Conservation (phyloP, 2,329 filamentous ascomycete species). For the Claviceps cyperi region DNA sequence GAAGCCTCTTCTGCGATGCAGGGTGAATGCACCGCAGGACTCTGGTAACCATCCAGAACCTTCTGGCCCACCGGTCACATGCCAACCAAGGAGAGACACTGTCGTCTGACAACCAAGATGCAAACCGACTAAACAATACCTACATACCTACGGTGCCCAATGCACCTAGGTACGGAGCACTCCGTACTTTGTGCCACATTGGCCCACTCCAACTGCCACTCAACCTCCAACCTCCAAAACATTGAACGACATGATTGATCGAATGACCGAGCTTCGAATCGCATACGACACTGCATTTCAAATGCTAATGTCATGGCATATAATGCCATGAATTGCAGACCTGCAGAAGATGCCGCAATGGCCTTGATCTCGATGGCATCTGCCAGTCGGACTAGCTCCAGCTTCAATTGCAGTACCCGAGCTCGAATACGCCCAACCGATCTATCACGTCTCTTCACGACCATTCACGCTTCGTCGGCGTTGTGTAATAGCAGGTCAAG, state of each 20-base stretch:
- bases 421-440: neutral
- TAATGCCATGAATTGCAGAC: constrained; percentile 1
- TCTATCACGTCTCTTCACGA: neutral
- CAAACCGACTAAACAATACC: no score
- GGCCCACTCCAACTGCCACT: no score
- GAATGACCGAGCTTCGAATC: neutral
- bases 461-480: neutral
- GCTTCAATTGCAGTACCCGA: neutral
- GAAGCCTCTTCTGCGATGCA: no score
- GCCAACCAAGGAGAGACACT: no score
- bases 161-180: no score
- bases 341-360: constrained; percentile 14
- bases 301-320: neutral
- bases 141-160: no score
- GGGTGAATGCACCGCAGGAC: no score
- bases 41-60: no score
- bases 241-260: neutral
- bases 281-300: neutral
- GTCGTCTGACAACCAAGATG: no score
- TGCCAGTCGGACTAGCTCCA: constrained; percentile 4
- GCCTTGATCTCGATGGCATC: constrained; percentile 14
- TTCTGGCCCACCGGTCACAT: no score
- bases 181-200: no score
- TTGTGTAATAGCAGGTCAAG: neutral
- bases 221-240: no score